Percentiles rank a stretch among this genome's conserved stretches.
Conservation (phyloP, 495 filamentous ascomycete genomes). For the Hypoxylon rickii region DNA sequence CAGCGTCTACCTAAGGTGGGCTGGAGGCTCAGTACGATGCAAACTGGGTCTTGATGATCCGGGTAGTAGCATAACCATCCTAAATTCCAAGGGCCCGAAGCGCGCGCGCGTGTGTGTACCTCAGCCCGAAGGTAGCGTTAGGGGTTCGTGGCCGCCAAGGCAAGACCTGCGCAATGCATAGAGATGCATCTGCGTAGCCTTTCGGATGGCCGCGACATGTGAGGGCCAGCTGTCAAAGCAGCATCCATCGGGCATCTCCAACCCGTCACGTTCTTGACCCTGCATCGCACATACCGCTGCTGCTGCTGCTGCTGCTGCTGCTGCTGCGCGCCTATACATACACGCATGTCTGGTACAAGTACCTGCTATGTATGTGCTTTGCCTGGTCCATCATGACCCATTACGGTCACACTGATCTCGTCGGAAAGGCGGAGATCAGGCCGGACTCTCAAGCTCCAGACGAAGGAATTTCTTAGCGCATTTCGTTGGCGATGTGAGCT, state of each 20-base stretch:
- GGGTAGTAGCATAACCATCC: constrained; percentile 17
- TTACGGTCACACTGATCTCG: constrained; percentile 34
- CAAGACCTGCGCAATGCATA: constrained; percentile 36
- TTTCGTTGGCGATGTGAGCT: constrained; percentile 4
- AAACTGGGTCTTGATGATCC: constrained; percentile 24
- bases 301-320: no score
- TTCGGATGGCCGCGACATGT: constrained; percentile 28
- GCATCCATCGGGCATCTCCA: constrained; percentile 37
- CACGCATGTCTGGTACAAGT: background rate
- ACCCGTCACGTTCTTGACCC: constrained; percentile 37
- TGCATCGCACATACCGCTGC: constrained; percentile 24
- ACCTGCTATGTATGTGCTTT: constrained; percentile 6
- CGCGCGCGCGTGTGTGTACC: background rate
- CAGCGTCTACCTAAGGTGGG: background rate
- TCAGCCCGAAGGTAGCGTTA: background rate
- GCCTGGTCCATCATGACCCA: constrained; percentile 6
- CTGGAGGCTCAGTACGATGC: constrained; percentile 23
- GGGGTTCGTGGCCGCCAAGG: constrained; percentile 33
- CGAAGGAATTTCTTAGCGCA: constrained; percentile 21
- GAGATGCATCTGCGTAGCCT: constrained; percentile 31
- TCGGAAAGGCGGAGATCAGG: constrained; percentile 38
- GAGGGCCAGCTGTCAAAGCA: constrained; percentile 38
- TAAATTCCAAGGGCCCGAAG: constrained; percentile 4
- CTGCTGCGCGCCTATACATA: no score
- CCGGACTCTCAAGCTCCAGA: constrained; percentile 29